A percentile compares a stretch with the other conserved stretches of the same genome.
Conservation (phyloP, 2,329 filamentous ascomycete species). For the Fusarium odoratissimum region DNA sequence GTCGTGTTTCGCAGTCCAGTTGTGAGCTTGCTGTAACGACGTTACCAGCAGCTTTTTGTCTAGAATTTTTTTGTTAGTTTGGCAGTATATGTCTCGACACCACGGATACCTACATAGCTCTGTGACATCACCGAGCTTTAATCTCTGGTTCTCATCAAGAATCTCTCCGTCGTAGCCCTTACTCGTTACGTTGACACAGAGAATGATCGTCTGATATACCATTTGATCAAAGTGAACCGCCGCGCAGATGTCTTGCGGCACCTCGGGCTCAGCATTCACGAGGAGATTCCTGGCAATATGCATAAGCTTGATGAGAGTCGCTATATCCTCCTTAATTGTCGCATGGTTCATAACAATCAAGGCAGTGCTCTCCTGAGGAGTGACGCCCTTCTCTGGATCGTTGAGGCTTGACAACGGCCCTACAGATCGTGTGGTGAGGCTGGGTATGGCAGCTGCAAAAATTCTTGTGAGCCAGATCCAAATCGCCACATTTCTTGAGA, state of each 20-base stretch:
- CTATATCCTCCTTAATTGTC: constrained; percentile 70
- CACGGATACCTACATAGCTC: constrained; percentile 67
- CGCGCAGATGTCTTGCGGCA: constrained; percentile 73
- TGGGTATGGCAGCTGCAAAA: constrained; percentile 70
- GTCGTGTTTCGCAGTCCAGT: constrained; percentile 76
- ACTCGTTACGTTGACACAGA: constrained; percentile 74
- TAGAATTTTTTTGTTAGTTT: constrained; percentile 44
- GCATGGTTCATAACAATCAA: constrained; percentile 72
- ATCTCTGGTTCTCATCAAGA: constrained; percentile 66
- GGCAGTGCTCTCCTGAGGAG: constrained; percentile 70
- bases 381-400: constrained; percentile 66
- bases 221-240: constrained; percentile 74
- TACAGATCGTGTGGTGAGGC: constrained; percentile 69
- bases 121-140: constrained; percentile 71
- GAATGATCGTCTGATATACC: constrained; percentile 72
- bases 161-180: constrained; percentile 75
- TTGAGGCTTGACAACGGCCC: constrained; percentile 65
- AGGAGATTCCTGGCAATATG: constrained; percentile 74
- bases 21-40: constrained; percentile 73
- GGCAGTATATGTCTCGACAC: neutral
- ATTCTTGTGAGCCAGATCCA: constrained; percentile 74
- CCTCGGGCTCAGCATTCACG: constrained; percentile 72
- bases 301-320: constrained; percentile 74
- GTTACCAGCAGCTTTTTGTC: constrained; percentile 76
- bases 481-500: constrained; percentile 72